Percentiles rank a stretch among this genome's conserved stretches.
These are phyloP conservation scores for Fusarium protoensiforme DNA, from an alignment of 2,329 filamentous ascomycete species.

Conservation along the genomic window DNA sequence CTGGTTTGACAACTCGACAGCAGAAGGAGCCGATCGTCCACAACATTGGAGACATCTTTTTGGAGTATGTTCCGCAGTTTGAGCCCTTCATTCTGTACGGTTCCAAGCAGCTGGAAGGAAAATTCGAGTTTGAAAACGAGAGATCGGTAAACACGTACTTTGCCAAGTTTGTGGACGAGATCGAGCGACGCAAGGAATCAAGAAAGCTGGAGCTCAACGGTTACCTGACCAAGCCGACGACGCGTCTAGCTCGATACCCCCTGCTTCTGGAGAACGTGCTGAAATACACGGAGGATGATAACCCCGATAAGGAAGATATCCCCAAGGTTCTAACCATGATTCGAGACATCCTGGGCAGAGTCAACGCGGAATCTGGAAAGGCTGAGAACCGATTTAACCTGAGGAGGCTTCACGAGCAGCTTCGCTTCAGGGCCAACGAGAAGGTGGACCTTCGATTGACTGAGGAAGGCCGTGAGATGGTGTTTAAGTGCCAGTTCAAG, in stretches of 20 bases:
- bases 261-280: slow-evolving; percentile 89
- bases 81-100: slow-evolving; percentile 97
- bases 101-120: slow-evolving; percentile 93
- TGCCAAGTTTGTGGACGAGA: slow-evolving; percentile 93
- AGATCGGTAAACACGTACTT: slow-evolving; percentile 87
- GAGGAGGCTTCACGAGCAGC: slow-evolving; percentile 88
- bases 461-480: slow-evolving; percentile 89
- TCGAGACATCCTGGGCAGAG: slow-evolving; percentile 84
- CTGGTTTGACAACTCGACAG: slow-evolving; percentile 88
- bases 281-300: slow-evolving; percentile 91
- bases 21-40: slow-evolving; percentile 90
- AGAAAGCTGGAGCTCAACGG: slow-evolving; percentile 97
- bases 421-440: slow-evolving; percentile 91
- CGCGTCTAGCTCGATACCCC: slow-evolving; percentile 92
- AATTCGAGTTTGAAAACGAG: slow-evolving; percentile 98
- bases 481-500: slow-evolving; percentile 95
- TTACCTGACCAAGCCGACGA: slow-evolving; percentile 97
- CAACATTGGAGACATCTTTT: slow-evolving; percentile 92
- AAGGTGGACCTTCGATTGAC: slow-evolving; percentile 94
- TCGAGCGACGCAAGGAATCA: slow-evolving; percentile 94
- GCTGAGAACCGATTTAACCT: slow-evolving; percentile 98
- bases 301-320: slow-evolving; percentile 90
- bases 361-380: slow-evolving; percentile 96
- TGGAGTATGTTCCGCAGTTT: slow-evolving; percentile 91
- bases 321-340: slow-evolving; percentile 90